These are phyloP conservation scores for Arthrobotrys iridis DNA, from an alignment of 2,329 filamentous ascomycete species.

Conservation along the genomic window DNA sequence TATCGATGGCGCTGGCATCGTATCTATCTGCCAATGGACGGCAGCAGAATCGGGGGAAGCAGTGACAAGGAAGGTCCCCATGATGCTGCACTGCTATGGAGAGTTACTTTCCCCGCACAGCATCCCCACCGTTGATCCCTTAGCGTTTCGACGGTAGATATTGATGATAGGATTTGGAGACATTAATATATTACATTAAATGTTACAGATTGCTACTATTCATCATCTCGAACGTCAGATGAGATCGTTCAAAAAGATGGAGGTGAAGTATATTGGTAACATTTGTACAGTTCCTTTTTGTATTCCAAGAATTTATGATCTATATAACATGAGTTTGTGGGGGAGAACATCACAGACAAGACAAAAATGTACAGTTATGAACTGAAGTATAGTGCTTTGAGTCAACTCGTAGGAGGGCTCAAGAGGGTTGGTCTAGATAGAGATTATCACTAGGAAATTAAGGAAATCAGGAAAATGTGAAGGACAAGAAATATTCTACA, in stretches of 20 bases:
- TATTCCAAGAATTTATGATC: conserved; percentile 29
- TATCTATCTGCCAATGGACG: neutral
- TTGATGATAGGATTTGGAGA: too few species aligned
- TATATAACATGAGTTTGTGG: conserved; percentile 34
- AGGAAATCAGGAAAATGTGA: conserved; percentile 5
- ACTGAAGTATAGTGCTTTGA: conserved; percentile 18
- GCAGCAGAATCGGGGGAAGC: neutral
- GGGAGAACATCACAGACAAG: neutral
- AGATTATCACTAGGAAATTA: conserved; percentile 48
- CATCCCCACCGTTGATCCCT: conserved; percentile 24
- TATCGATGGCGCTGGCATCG: neutral
- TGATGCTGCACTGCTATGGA: neutral
- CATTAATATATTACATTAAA: too few species aligned
- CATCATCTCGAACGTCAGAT: too few species aligned
- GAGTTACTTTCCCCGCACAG: conserved; percentile 6
- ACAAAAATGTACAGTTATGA: conserved; percentile 37
- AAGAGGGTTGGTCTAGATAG: conserved; percentile 32
- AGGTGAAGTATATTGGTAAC: neutral
- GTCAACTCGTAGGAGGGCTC: conserved; percentile 11
- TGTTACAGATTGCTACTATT: too few species aligned
- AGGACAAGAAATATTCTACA: conserved; percentile 40
- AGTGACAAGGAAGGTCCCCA: conserved; percentile 15
- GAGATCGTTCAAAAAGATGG: too few species aligned
- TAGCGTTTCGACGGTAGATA: neutral
- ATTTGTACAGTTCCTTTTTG: conserved; percentile 29